Base-by-base conservation (phyloP, 495 filamentous ascomycete genomes). In the Tuber aestivum region DNA sequence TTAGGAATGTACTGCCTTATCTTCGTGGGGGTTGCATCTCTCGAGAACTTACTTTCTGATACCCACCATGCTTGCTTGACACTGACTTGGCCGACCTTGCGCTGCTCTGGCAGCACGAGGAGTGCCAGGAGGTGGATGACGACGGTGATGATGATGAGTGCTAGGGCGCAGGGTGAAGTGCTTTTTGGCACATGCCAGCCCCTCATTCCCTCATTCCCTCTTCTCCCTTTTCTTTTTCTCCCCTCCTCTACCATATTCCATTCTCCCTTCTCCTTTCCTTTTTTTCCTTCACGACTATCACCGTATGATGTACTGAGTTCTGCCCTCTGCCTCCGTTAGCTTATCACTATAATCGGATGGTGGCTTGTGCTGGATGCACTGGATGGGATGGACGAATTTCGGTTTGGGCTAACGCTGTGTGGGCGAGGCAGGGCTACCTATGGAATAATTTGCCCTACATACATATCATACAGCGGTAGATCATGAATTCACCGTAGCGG, bases 1-100 rank as follows among this genome's bases (percentile, higher is more conserved):
- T 65, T 35, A 65, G 56, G 56, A 65, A 65, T 65, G 56, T 65
- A 20, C 56, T 65, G 4, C 56, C 56, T 65, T 65, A 65, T 65
- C 56, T 65, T 35, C 14, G 56, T 65, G 56, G 56, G 56, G 56
- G 56, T 65, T 35, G 14, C 56, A 65, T 65, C 16, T 65, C 5
- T 12, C 14, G n/a, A 27, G 48, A 56, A 56, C 48, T 56, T 27
- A 27, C 50, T 18, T 65, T 65, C 32, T 35, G 4, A 8, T 35
- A 8, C 56, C 27, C 56, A 65, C 12, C 32, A 20, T 35, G 35
- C 56, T 32, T 35, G 56, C 27, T 65, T 14, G 56, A 27, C 56
- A 65, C 27, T 35, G 27, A 35, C 27, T 65, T 65, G 56, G 48
- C 9, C n/a, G 50, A 14, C 14, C 1, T 3, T 6, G 10, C 27